These are phyloP conservation scores for Rhodamnia argentea DNA, from an alignment of 345 rosid species.

Conservation along the genomic window DNA sequence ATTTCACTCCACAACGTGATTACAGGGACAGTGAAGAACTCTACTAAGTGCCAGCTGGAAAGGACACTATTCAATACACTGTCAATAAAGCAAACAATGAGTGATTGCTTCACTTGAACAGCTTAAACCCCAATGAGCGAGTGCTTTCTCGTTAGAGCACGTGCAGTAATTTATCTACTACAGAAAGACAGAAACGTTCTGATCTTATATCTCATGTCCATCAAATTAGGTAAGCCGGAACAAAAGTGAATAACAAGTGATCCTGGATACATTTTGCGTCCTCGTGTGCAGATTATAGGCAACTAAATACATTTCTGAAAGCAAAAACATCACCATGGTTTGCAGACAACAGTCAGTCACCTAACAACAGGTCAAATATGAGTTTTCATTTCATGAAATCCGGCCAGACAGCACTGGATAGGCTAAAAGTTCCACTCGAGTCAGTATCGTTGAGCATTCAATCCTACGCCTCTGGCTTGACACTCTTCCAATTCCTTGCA, in stretches of 20 bases:
- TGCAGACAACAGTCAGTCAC: neutral
- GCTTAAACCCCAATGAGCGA: neutral
- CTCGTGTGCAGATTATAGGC: neutral
- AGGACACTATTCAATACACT: neutral
- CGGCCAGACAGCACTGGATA: neutral
- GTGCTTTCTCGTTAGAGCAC: neutral
- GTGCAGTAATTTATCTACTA: neutral
- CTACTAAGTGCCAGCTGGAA: neutral
- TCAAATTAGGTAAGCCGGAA: neutral
- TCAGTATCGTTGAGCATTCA: neutral
- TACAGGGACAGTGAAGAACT: neutral
- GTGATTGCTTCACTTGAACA: neutral
- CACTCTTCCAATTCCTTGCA: neutral
- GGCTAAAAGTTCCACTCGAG: neutral
- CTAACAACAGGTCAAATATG: neutral
- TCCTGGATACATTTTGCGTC: neutral
- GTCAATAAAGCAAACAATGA: neutral
- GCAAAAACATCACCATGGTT: neutral
- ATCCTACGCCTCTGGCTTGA: neutral
- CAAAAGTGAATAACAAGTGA: neutral
- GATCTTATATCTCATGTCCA: neutral
- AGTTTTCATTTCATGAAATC: neutral
- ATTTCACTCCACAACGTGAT: neutral
- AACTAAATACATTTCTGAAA: neutral
- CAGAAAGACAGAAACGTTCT: neutral